A percentile compares a stretch with the other conserved stretches of the same genome.
Evolutionary conservation across 306 rosid genomes (phyloP).

Genomic region (Canavalia gladiata): DNA sequence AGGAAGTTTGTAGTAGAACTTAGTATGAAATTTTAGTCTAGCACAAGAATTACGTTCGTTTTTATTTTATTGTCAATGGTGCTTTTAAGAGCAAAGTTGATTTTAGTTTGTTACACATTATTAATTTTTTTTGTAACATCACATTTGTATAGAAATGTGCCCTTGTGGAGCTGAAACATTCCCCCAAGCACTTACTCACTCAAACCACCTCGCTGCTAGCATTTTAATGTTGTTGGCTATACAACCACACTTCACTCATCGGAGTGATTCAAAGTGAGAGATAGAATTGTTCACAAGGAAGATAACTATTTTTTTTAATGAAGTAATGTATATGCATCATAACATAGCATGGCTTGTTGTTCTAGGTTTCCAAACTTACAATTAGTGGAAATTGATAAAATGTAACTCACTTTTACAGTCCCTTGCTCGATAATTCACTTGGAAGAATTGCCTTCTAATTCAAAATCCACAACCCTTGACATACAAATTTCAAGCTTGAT

Average conservation of each 20-base stretch:
- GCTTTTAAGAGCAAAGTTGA: neutral
- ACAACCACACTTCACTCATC: neutral
- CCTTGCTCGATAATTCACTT: neutral
- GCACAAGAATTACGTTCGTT: too few species aligned
- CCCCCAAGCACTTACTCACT: neutral
- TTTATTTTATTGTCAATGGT: neutral
- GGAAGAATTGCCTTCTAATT: constrained; percentile 26
- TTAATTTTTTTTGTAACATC: neutral
- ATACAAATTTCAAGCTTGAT: constrained; percentile 32
- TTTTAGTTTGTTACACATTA: neutral
- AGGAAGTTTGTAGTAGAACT: too few species aligned
- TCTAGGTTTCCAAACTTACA: constrained; percentile 6
- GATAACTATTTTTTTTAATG: neutral
- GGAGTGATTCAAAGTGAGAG: constrained; percentile 4
- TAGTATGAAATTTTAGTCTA: too few species aligned
- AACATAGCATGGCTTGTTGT: constrained; percentile 15
- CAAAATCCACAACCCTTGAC: neutral
- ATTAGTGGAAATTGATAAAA: constrained; percentile 5
- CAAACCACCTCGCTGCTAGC: constrained; percentile 1
- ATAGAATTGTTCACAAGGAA: neutral
- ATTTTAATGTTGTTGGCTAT: neutral
- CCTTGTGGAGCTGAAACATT: neutral
- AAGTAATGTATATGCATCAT: constrained; percentile 26
- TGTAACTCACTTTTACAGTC: neutral
- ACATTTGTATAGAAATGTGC: neutral